Base-by-base conservation (phyloP, 805 yeast species). In the Kodamaea laetipori region DNA sequence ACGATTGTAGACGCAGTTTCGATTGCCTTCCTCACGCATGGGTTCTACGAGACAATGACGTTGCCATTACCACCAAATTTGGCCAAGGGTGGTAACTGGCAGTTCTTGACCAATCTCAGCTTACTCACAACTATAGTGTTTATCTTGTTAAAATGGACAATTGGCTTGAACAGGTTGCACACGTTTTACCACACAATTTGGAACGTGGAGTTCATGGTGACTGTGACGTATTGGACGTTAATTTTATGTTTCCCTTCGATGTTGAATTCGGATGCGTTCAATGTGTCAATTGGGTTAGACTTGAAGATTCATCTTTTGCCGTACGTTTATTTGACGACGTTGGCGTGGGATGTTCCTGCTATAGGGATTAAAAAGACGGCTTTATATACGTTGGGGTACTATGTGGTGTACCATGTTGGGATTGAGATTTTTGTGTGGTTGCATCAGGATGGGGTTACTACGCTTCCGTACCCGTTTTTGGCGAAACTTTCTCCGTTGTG, bases 271-370 rank as follows among this genome's bases (percentile, higher is more conserved):
- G 55, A 49, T 13, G 35, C 51, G 6, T 49, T 57, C 19, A 49
- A 48, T n/a, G 54, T 59, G 7, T 37, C 48, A 11, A 34, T 49
- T 8, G 19, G 37, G 17, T 31, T 57, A 21, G 64, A 60, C 41
- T 37, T 58, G n/a, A 45, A 57, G 40, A 54, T 59, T 27, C 66
- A 61, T 41, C 37, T 56, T n/a, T 48, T 57, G 19, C 66, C 66
- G 3, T 61, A 54, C 40, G n/a, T 53, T 3, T 46, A 52, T 37
- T 46, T 60, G 32, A 23, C 31, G 6, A n/a, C 28, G 7, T 38
- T 54, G 3, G 21, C 36, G 3, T 25, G 26, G 27, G 30, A 28
- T n/a, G 34, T 35, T 3, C 34, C 39, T 19, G 17, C 21, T 12
- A 23, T 18, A 15, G 16, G 21, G 13, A n/a, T 16, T 3, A 37